Evolutionary conservation across 139 green algal genomes (phyloP).

Genomic region (Nannochloris sp.): DNA sequence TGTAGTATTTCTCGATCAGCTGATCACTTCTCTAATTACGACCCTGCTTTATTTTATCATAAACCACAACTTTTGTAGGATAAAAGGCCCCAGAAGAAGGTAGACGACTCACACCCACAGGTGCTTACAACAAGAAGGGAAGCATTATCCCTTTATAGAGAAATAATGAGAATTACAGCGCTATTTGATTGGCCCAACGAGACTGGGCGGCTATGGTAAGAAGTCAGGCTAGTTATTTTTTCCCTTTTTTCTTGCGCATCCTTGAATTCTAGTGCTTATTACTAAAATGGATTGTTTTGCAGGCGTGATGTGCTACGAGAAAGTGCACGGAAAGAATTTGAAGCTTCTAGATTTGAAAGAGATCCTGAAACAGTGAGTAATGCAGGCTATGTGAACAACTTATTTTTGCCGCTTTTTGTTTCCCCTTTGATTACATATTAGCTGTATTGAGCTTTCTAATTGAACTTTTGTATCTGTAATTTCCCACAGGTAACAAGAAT

Average conservation of each 20-base stretch:
- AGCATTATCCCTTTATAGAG: conserved; percentile 8
- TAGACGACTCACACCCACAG: background rate
- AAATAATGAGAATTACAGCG: conserved; percentile 10
- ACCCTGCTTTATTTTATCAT: no score
- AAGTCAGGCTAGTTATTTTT: background rate
- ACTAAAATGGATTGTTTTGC: background rate
- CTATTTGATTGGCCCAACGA: conserved; percentile 10
- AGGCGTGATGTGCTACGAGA: conserved; percentile 40
- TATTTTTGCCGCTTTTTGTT: background rate
- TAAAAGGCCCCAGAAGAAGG: background rate
- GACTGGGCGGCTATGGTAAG: background rate
- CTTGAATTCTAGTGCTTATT: background rate
- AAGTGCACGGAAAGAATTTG: conserved; percentile 42
- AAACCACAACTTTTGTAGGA: no score
- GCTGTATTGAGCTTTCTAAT: background rate
- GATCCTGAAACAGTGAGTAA: conserved; percentile 33
- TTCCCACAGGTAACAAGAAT: conserved; percentile 35
- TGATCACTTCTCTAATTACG: no score
- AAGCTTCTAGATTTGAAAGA: conserved; percentile 24
- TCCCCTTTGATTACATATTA: background rate
- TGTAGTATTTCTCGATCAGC: no score
- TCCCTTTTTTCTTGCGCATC: background rate
- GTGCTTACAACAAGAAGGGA: conserved; percentile 11
- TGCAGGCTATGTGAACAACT: background rate
- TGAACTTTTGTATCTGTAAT: background rate